Percentiles rank a stretch among this genome's conserved stretches.
These are phyloP conservation scores for Xylaria sp. DNA, from an alignment of 2,329 filamentous ascomycete species.

Conservation along the genomic window DNA sequence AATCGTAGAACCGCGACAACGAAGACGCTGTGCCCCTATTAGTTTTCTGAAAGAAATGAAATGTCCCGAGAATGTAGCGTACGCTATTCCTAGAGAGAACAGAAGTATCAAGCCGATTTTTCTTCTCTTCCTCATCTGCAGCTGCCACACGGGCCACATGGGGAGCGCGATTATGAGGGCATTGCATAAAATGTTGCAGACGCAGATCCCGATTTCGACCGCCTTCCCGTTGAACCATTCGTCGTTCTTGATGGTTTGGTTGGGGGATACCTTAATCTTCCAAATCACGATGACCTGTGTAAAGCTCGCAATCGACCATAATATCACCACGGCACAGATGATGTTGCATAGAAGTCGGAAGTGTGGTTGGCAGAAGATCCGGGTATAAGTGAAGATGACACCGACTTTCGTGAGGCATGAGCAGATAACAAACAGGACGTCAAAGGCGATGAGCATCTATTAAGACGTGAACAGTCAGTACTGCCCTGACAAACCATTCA, in stretches of 20 bases:
- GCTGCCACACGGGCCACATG: slow-evolving; percentile 48
- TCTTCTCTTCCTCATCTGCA: slow-evolving; percentile 45
- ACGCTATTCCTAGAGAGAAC: slow-evolving; percentile 48
- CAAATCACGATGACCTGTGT: slow-evolving; percentile 24
- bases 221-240: slow-evolving; percentile 34
- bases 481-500: not conserved
- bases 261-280: slow-evolving; percentile 27
- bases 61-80: slow-evolving; percentile 28
- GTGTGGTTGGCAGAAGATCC: slow-evolving; percentile 33
- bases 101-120: slow-evolving; percentile 47
- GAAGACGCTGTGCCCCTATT: slow-evolving; percentile 4
- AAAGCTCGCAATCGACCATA: slow-evolving; percentile 23
- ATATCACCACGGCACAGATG: slow-evolving; percentile 28
- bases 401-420: slow-evolving; percentile 40
- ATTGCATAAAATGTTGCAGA: slow-evolving; percentile 51
- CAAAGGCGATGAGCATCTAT: slow-evolving; percentile 38
- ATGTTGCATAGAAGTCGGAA: slow-evolving; percentile 8
- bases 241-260: slow-evolving; percentile 25
- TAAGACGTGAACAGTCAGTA: not conserved
- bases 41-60: not conserved
- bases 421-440: slow-evolving; percentile 36
- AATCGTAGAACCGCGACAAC: slow-evolving; percentile 14
- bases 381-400: slow-evolving; percentile 40
- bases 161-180: slow-evolving; percentile 50
- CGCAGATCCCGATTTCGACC: slow-evolving; percentile 32